Evolutionary conservation across 2,329 filamentous ascomycete species (phyloP).

Genomic region (Alternaria conjuncta): DNA sequence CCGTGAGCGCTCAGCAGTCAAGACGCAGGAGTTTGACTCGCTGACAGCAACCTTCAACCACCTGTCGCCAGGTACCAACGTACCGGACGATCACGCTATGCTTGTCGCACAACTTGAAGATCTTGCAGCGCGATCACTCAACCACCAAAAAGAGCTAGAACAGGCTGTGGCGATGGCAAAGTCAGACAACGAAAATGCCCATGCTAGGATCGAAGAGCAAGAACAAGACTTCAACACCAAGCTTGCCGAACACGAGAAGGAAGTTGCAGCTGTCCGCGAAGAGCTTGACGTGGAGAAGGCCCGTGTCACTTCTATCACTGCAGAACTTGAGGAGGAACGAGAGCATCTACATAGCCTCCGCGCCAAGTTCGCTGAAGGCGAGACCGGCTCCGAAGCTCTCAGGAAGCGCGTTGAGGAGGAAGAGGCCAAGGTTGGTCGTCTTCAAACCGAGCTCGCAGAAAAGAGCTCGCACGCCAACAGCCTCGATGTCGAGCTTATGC

Average conservation of each 20-base stretch:
- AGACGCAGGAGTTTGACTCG: conserved; percentile 34
- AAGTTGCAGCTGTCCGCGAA: conserved; percentile 47
- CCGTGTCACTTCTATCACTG: conserved; percentile 54
- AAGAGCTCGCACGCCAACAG: conserved; percentile 77
- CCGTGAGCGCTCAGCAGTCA: conserved; percentile 56
- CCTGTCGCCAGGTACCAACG: conserved; percentile 43
- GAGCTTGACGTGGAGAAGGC: conserved; percentile 57
- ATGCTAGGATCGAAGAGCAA: conserved; percentile 49
- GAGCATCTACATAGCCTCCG: conserved; percentile 72
- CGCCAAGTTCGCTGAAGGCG: conserved; percentile 77
- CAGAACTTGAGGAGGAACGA: conserved; percentile 69
- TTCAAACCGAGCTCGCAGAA: conserved; percentile 74
- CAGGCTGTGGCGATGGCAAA: conserved; percentile 56
- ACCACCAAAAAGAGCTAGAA: conserved; percentile 54
- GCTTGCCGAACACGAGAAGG: conserved; percentile 47
- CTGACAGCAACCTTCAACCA: conserved; percentile 47
- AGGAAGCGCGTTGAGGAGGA: conserved; percentile 77
- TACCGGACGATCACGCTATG: conserved; percentile 47
- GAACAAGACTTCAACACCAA: conserved; percentile 47
- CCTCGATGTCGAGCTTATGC: conserved; percentile 76
- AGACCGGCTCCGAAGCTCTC: conserved; percentile 80
- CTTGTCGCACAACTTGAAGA: conserved; percentile 54
- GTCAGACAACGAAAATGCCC: conserved; percentile 54
- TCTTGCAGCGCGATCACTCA: conserved; percentile 50
- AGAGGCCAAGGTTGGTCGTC: conserved; percentile 70